These are phyloP conservation scores for Euphorbia peplus DNA, from an alignment of 345 rosid genomes.

Conservation along the genomic window DNA sequence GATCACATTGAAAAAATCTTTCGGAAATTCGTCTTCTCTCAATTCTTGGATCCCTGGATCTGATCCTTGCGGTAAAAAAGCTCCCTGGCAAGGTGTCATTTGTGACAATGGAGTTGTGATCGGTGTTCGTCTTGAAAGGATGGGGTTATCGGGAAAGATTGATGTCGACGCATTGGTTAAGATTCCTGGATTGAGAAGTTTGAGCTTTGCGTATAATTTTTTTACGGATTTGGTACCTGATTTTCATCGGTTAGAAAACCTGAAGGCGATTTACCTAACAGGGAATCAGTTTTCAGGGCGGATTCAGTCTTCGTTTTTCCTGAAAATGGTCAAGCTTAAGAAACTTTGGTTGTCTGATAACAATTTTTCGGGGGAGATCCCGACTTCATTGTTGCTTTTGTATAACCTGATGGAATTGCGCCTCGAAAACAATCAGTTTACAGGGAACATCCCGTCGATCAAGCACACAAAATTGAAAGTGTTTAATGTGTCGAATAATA, in stretches of 20 bases:
- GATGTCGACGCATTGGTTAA: conserved; percentile 49
- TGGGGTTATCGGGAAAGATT: conserved; percentile 63
- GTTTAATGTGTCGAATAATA: conserved; percentile 55
- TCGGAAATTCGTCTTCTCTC: conserved; percentile 43
- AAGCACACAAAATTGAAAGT: conserved; percentile 30
- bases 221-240: conserved; percentile 61
- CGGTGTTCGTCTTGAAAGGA: conserved; percentile 49
- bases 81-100: conserved; percentile 51
- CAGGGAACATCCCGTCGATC: conserved; percentile 54
- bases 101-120: conserved; percentile 49
- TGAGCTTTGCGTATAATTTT: conserved; percentile 62
- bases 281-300: conserved; percentile 66
- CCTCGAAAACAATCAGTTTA: conserved; percentile 59
- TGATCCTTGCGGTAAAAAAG: conserved; percentile 40
- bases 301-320: conserved; percentile 49
- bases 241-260: conserved; percentile 47
- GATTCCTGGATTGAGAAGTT: conserved; percentile 21
- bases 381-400: conserved; percentile 43
- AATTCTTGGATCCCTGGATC: conserved; percentile 56
- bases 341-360: conserved; percentile 61
- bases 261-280: conserved; percentile 50
- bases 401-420: conserved; percentile 50
- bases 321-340: conserved; percentile 46
- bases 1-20: conserved; percentile 50
- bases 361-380: conserved; percentile 58